Percentiles rank a stretch among this genome's conserved stretches.
phyloP scores from a whole-genome alignment of 176 grass and related monocot species.

The Metroxylon sagu region DNA sequence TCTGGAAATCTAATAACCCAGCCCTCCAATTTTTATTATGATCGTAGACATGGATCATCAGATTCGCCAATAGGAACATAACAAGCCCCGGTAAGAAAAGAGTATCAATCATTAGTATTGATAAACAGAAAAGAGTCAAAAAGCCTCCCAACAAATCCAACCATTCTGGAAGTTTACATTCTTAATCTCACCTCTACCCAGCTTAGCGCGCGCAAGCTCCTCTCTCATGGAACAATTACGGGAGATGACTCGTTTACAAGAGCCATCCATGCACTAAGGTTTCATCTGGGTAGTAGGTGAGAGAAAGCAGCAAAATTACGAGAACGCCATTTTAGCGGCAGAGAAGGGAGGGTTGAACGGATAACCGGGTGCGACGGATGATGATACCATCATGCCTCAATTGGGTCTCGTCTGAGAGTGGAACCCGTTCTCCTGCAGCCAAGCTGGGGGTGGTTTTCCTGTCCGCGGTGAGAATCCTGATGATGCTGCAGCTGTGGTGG shows the following conservation, averaged over 20 bases:
- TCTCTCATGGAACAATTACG: background rate
- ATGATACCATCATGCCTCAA: background rate
- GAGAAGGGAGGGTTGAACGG: background rate
- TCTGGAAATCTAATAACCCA: background rate
- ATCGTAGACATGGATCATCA: background rate
- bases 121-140: conserved; percentile 13
- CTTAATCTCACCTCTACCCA: background rate
- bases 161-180: conserved; percentile 11
- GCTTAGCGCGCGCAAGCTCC: too few relatives aligned
- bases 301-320: too few relatives aligned
- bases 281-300: too few relatives aligned
- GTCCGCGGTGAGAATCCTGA: conserved; percentile 96
- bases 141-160: background rate
- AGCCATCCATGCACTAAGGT: background rate
- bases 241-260: conserved; percentile 6
- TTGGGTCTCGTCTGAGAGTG: conserved; percentile 26
- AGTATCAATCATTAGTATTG: conserved; percentile 15
- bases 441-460: conserved; percentile 36
- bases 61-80: conserved; percentile 57
- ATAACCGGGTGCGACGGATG: too few relatives aligned
- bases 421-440: conserved; percentile 76
- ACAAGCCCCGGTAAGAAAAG: conserved; percentile 46
- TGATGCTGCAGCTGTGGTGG: conserved; percentile 90
- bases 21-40: conserved; percentile 30
- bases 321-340: too few relatives aligned